Percentiles rank a stretch among this genome's conserved stretches.
Conservation (phyloP, 306 rosid species). For the Gleditsia sinensis region DNA sequence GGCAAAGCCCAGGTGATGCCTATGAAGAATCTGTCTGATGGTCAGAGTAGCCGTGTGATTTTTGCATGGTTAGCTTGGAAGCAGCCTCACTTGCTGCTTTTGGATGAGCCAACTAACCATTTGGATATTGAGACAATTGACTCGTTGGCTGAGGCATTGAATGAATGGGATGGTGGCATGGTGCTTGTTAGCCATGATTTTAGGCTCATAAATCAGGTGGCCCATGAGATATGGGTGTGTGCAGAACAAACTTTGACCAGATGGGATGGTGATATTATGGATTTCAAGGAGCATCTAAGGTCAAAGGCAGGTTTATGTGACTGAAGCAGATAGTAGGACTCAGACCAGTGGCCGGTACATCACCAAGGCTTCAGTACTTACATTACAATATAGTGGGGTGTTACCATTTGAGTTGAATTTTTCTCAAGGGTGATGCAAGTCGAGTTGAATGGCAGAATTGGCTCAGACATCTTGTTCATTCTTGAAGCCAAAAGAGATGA, state of each 20-base stretch:
- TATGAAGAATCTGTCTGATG: conserved; percentile 93
- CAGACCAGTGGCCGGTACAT: background rate
- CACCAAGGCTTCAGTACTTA: conserved; percentile 10
- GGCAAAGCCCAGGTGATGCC: conserved; percentile 99
- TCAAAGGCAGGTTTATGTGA: conserved; percentile 75
- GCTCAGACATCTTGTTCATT: conserved; percentile 39
- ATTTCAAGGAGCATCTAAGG: conserved; percentile 82
- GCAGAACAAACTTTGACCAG: conserved; percentile 81
- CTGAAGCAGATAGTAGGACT: conserved; percentile 32
- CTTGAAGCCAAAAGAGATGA: conserved; percentile 34
- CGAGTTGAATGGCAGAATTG: conserved; percentile 24
- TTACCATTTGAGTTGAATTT: conserved; percentile 30
- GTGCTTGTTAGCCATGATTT: conserved; percentile 98
- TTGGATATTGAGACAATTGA: conserved; percentile 97
- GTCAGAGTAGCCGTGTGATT: conserved; percentile 94
- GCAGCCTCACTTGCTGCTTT: conserved; percentile 86
- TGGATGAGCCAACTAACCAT: conserved; percentile 97
- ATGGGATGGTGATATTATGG: conserved; percentile 97
- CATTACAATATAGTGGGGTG: conserved; percentile 30
- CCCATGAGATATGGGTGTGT: conserved; percentile 96
- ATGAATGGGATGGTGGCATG: conserved; percentile 98
- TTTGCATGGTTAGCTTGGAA: conserved; percentile 96
- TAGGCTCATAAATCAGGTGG: conserved; percentile 98
- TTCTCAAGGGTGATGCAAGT: conserved; percentile 26
- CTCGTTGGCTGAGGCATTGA: conserved; percentile 92